Evolutionary conservation across 129 eudicot genomes (phyloP), one percentile per base, ranked within the genome.

Genomic region (Saposhnikovia divaricata): DNA sequence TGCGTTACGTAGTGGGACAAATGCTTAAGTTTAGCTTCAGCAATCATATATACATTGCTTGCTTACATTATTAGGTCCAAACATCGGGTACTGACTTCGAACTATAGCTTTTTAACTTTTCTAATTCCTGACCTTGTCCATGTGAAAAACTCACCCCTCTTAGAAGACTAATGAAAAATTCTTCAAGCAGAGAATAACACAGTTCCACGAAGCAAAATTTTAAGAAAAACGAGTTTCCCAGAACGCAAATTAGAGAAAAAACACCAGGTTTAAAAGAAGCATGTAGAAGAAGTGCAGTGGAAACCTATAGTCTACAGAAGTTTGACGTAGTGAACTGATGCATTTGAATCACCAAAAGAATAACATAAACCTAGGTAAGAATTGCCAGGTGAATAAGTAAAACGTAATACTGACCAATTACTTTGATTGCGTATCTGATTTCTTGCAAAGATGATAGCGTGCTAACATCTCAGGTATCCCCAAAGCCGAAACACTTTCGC

Each of bases 381-480:
- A 61, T 9, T 61, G 69, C 34, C 34, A 61, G 34, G 34, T 61
- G 31, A 40, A 23, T 4, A 73, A 73, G 55, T 46, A 73, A 48
- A 12, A 38, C 15, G 11, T 61, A 23, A 44, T 59, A 79, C 89
- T 80, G 50, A 87, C 91, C 87, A 80, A 82, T 81, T 78, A 79
- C 50, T 59, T 48, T 63, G 48, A 78, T 46, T 66, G 34, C n/a
- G 81, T 10, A 77, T 87, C 83, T 65, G 86, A 76, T 85, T 72
- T 84, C 82, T 81, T 87, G 48, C 37, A 75, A n/a, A 88, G 81
- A 79, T 88, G 92, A 39, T 88, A 82, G 48, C 79, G 88, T 57
- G 91, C 86, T 74, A 90, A 72, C 78, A 78, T 78, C 74, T 88
- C 89, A n/a, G 87, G 89, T 77, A 88, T 86, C 50, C 84, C 90